Evolutionary conservation across 1,284 basidiomycete species (phyloP).

Genomic region (Apiotrichum mycotoxinovorans): DNA sequence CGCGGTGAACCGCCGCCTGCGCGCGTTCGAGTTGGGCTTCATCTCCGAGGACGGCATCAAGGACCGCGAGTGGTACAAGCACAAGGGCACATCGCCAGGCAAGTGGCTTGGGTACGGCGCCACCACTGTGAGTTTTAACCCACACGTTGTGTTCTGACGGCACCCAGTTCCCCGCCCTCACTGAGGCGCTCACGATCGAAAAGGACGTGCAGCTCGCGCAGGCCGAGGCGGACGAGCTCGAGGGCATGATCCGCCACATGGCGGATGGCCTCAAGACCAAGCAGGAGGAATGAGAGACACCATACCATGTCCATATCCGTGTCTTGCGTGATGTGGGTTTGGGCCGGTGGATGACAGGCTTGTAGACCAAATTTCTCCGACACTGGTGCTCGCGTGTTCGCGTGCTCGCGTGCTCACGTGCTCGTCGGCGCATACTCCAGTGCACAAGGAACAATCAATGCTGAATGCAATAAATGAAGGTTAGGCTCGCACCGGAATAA

Average conservation of each 20-base stretch:
- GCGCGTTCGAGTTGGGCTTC: slow-evolving; percentile 77
- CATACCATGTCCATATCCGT: not conserved
- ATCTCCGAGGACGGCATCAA: slow-evolving; percentile 71
- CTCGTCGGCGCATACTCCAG: too few species aligned
- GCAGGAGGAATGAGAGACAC: not conserved
- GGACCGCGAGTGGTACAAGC: slow-evolving; percentile 78
- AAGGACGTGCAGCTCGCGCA: slow-evolving; percentile 61
- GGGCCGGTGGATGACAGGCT: too few species aligned
- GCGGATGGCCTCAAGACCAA: slow-evolving; percentile 50
- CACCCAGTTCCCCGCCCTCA: slow-evolving; percentile 69
- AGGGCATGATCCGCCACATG: slow-evolving; percentile 57
- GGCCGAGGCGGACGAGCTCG: slow-evolving; percentile 64
- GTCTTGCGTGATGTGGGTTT: too few species aligned
- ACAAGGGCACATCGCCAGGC: slow-evolving; percentile 84
- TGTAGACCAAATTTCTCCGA: too few species aligned
- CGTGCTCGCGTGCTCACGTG: too few species aligned
- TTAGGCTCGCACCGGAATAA: too few species aligned
- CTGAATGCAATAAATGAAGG: too few species aligned
- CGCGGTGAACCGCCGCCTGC: slow-evolving; percentile 66
- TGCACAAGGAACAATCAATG: too few species aligned
- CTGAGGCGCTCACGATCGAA: slow-evolving; percentile 72
- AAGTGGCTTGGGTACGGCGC: slow-evolving; percentile 84
- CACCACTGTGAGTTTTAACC: slow-evolving; percentile 45
- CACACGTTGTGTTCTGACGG: too few species aligned
- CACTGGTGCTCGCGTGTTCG: too few species aligned